These are phyloP conservation scores for Myrica gale DNA, from an alignment of 306 rosid genomes.

Conservation along the genomic window DNA sequence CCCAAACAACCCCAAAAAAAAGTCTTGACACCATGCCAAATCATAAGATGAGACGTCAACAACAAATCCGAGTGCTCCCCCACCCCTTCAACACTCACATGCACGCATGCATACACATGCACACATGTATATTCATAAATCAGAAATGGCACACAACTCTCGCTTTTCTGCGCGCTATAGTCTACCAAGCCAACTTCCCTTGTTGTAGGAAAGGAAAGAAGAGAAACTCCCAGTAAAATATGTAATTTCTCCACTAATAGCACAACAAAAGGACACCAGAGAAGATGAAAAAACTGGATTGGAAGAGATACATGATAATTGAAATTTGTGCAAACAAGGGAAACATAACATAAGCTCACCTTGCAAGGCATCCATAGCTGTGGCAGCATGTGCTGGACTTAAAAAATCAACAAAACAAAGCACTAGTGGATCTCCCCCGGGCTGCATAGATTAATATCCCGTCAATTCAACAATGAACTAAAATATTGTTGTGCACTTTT, in stretches of 20 bases:
- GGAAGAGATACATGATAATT: constrained; percentile 17
- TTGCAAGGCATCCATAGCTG: constrained; percentile 97
- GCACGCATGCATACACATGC: background rate
- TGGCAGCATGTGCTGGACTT: constrained; percentile 97
- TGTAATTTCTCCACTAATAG: constrained; percentile 12
- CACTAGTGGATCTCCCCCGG: constrained; percentile 90
- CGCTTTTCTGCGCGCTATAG: background rate
- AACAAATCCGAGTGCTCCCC: background rate
- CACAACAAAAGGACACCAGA: constrained; percentile 17
- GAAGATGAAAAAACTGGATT: constrained; percentile 11
- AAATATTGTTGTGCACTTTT: constrained; percentile 14
- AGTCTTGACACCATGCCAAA: background rate
- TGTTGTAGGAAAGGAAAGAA: background rate
- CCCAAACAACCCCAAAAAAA: too few species aligned
- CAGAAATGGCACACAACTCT: background rate
- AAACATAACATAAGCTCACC: constrained; percentile 48
- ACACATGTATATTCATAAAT: background rate
- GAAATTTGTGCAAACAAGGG: constrained; percentile 24
- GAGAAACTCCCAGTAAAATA: background rate
- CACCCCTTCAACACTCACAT: background rate
- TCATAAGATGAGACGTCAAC: background rate
- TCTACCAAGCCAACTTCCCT: background rate
- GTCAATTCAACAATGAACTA: constrained; percentile 31
- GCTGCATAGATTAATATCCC: constrained; percentile 55
- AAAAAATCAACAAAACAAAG: constrained; percentile 94